Evolutionary conservation across 768 basidiomycete species (phyloP).

Genomic region (Suillus subaureus): DNA sequence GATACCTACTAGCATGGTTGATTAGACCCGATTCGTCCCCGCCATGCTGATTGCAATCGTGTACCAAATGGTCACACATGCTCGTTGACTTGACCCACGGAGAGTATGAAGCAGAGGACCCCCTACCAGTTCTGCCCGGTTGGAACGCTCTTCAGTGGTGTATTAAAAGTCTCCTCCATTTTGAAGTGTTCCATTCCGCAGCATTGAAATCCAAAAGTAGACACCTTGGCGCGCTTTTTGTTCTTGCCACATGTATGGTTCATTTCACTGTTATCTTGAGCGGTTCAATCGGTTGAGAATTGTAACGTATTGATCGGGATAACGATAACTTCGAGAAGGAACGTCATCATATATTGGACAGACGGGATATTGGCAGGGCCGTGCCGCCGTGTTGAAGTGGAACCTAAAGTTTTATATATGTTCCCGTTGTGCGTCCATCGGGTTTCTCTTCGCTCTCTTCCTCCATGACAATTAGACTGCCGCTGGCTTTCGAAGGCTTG

Average conservation of each 20-base stretch:
- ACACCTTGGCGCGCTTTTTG: not conserved
- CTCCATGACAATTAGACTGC: not conserved
- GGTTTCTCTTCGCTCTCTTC: too few relatives aligned
- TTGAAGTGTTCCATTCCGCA: not conserved
- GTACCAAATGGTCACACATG: not conserved
- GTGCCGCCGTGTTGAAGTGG: not conserved
- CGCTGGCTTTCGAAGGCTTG: not conserved
- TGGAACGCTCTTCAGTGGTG: not conserved
- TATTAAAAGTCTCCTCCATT: not conserved
- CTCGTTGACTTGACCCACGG: not conserved
- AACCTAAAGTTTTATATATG: not conserved
- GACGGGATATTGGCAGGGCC: constrained; percentile 5
- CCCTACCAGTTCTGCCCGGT: not conserved
- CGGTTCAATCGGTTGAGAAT: not conserved
- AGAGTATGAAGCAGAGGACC: too few relatives aligned
- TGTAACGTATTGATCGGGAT: not conserved
- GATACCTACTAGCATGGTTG: constrained; percentile 16
- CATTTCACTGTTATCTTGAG: not conserved
- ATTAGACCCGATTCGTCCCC: not conserved
- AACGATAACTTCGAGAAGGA: not conserved
- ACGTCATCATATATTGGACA: not conserved
- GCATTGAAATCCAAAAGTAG: not conserved
- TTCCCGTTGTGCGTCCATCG: not conserved
- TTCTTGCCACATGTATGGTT: not conserved
- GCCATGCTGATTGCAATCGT: too few relatives aligned